Conservation (phyloP, 179 eudicot genomes). For the Silene noctiflora region DNA sequence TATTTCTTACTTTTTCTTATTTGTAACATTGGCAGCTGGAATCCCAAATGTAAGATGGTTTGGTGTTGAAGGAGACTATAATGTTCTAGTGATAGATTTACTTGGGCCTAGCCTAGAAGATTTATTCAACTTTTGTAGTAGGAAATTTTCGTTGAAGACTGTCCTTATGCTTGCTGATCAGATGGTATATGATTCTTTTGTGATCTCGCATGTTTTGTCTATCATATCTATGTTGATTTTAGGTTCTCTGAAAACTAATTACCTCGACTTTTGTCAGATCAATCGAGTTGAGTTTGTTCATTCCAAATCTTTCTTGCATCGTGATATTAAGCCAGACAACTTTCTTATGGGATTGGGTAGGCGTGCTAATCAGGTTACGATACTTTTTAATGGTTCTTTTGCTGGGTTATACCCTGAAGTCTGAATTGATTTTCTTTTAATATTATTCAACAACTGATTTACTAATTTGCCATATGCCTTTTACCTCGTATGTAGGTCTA, state of each 20-base stretch:
- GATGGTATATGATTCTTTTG: conserved; percentile 47
- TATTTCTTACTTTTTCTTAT: conserved; percentile 11
- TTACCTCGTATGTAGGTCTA: conserved; percentile 46
- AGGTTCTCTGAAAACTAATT: neutral
- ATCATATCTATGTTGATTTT: neutral
- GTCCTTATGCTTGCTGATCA: conserved; percentile 99
- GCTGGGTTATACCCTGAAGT: neutral
- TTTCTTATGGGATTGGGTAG: conserved; percentile 96
- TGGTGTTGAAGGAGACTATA: conserved; percentile 95
- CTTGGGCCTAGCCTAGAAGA: conserved; percentile 99
- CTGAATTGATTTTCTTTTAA: neutral
- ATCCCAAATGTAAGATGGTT: conserved; percentile 91
- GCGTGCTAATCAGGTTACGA: conserved; percentile 87
- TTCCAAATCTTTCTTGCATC: conserved; percentile 81
- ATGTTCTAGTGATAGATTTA: conserved; percentile 89
- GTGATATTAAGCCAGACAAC: conserved; percentile 98
- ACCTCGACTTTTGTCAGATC: conserved; percentile 41
- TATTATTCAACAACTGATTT: neutral
- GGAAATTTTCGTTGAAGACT: conserved; percentile 87
- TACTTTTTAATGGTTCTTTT: neutral
- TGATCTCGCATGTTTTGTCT: neutral
- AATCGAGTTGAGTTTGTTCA: conserved; percentile 92
- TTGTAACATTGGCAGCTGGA: conserved; percentile 54
- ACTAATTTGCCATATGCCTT: conserved; percentile 4
- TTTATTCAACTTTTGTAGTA: conserved; percentile 81